phyloP scores from a whole-genome alignment of 495 filamentous ascomycete genomes.

The Neurospora terricola region DNA sequence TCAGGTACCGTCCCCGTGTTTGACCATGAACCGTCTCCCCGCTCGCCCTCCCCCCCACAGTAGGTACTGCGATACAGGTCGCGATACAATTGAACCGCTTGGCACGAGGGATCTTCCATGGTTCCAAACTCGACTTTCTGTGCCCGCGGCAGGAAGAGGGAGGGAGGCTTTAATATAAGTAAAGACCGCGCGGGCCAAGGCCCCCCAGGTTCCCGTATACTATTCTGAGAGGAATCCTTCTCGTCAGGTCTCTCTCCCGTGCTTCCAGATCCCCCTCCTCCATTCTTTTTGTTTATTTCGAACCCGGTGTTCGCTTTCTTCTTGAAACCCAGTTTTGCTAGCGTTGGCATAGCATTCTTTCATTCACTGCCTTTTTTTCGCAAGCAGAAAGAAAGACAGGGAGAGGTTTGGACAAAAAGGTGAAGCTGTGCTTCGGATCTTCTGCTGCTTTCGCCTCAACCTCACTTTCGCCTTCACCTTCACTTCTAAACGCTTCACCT shows the following conservation, averaged over 20 bases:
- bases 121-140: not conserved
- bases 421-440: not conserved
- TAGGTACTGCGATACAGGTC: not conserved
- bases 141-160: not conserved
- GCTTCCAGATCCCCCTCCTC: not conserved
- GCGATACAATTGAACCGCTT: not conserved
- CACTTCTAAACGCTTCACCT: not conserved
- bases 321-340: not conserved
- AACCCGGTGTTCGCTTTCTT: not conserved
- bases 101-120: not conserved
- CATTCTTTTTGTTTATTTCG: not conserved
- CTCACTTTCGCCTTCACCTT: not conserved
- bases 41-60: not conserved
- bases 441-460: not conserved
- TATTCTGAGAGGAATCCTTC: not conserved
- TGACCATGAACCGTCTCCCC: not conserved
- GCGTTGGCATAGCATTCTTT: not conserved
- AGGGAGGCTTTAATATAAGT: not conserved
- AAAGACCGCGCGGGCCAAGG: not conserved
- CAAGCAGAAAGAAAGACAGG: not conserved
- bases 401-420: not conserved
- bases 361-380: not conserved
- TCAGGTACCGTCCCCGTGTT: not conserved
- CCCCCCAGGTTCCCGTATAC: not conserved
- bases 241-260: not conserved